Evolutionary conservation across 2,329 filamentous ascomycete genomes (phyloP).

Genomic region (Cryoendolithus antarcticus): DNA sequence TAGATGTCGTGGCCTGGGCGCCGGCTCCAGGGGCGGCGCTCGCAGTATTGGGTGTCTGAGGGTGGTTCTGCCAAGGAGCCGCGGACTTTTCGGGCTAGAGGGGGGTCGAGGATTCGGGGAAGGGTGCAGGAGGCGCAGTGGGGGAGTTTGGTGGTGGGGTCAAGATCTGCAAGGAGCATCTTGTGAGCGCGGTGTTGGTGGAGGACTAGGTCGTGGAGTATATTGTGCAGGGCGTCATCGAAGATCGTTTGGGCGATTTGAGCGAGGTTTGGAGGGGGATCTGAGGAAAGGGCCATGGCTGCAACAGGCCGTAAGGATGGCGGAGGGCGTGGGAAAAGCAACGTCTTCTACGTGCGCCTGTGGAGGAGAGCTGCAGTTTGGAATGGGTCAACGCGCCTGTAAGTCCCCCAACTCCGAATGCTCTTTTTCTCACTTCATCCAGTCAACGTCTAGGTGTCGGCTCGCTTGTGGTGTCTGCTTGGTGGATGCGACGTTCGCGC

Average conservation of each 20-base stretch:
- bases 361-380: too few species aligned
- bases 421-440: too few species aligned
- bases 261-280: conserved; percentile 5
- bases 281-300: conserved; percentile 1
- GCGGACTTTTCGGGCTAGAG: conserved; percentile 35
- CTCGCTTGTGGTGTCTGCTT: too few species aligned
- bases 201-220: conserved; percentile 62
- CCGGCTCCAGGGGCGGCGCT: conserved; percentile 64
- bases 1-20: conserved; percentile 69
- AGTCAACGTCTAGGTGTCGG: too few species aligned
- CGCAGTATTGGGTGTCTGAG: conserved; percentile 53
- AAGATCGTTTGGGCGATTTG: conserved; percentile 48
- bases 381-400: too few species aligned
- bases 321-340: too few species aligned
- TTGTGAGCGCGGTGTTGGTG: conserved; percentile 70
- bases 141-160: conserved; percentile 59
- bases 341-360: too few species aligned
- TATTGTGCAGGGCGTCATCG: conserved; percentile 63
- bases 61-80: conserved; percentile 27
- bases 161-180: conserved; percentile 59
- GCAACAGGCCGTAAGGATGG: too few species aligned
- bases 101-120: conserved; percentile 60
- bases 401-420: too few species aligned
- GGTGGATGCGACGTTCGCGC: too few species aligned
- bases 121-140: conserved; percentile 64